A percentile compares a stretch with the other conserved stretches of the same genome.
Evolutionary conservation across 1,284 basidiomycete species (phyloP).

Genomic region (Rhodotorula mucilaginosa): DNA sequence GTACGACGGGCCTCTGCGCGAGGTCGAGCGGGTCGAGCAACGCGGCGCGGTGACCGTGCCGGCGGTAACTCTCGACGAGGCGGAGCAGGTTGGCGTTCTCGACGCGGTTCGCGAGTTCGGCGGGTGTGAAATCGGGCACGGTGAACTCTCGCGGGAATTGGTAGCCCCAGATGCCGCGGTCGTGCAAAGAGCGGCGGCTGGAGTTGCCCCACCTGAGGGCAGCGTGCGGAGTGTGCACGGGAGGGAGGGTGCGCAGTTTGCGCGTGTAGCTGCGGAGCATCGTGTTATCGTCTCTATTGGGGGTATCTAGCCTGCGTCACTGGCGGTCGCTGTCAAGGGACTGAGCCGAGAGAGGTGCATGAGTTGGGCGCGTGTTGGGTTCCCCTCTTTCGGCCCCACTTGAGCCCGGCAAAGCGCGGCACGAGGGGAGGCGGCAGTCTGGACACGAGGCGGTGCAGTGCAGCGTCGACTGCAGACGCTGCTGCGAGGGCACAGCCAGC

Average conservation of each 20-base stretch:
- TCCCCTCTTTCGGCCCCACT: too few relatives aligned
- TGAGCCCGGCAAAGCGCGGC: too few relatives aligned
- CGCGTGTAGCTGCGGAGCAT: not conserved
- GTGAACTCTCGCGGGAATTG: constrained; percentile 9
- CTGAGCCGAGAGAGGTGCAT: not conserved
- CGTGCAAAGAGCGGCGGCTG: constrained; percentile 6
- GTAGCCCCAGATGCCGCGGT: constrained; percentile 24
- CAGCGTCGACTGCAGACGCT: too few relatives aligned
- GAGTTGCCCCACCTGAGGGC: not conserved
- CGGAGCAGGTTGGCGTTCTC: constrained; percentile 74
- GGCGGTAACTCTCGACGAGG: constrained; percentile 80
- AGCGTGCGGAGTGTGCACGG: not conserved
- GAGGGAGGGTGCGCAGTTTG: not conserved
- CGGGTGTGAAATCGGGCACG: constrained; percentile 53
- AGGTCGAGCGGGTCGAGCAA: constrained; percentile 81
- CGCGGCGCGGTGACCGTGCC: constrained; percentile 74
- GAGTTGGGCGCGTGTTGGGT: not conserved
- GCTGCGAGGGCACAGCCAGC: too few relatives aligned
- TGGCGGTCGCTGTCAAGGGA: not conserved
- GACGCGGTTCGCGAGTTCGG: constrained; percentile 71
- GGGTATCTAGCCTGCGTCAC: not conserved
- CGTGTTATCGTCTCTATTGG: not conserved
- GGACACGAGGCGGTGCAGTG: too few relatives aligned
- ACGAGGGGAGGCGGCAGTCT: too few relatives aligned
- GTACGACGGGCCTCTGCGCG: constrained; percentile 77